phyloP scores from a whole-genome alignment of 192 early-diverging fungal genomes.

The Jimgerdemannia lactiflua region DNA sequence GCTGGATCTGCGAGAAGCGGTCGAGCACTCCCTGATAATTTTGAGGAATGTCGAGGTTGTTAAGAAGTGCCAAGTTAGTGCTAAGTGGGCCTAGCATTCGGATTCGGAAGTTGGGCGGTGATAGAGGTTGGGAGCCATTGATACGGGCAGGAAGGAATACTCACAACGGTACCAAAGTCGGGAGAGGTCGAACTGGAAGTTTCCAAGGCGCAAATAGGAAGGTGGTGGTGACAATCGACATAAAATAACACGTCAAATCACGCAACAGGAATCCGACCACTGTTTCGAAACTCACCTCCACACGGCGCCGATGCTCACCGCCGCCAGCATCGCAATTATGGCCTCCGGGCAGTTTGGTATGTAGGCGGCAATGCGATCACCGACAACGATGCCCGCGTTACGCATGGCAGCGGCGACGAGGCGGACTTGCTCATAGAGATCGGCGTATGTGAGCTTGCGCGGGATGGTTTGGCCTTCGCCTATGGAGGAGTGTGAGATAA shows the following conservation, averaged over 20 bases:
- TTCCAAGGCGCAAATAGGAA: not conserved
- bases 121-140: not conserved
- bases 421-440: slow-evolving; percentile 71
- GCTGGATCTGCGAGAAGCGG: slow-evolving; percentile 88
- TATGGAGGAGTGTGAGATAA: not conserved
- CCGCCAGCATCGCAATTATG: slow-evolving; percentile 75
- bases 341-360: slow-evolving; percentile 86
- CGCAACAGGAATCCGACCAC: slow-evolving; percentile 6
- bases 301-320: slow-evolving; percentile 82
- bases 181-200: slow-evolving; percentile 73
- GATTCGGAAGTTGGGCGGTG: not conserved
- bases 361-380: slow-evolving; percentile 88
- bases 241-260: not conserved
- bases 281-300: slow-evolving; percentile 57
- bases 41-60: not conserved
- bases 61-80: not conserved
- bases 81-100: not conserved
- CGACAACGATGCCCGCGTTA: slow-evolving; percentile 61
- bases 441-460: slow-evolving; percentile 57
- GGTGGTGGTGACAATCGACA: not conserved
- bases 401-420: slow-evolving; percentile 72
- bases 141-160: not conserved
- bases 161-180: slow-evolving; percentile 88
- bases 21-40: slow-evolving; percentile 77
- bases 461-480: slow-evolving; percentile 39